Percentiles rank a stretch among this genome's conserved stretches.
Evolutionary conservation across 2,329 filamentous ascomycete species (phyloP).

Genomic region (Botrytis medusae): DNA sequence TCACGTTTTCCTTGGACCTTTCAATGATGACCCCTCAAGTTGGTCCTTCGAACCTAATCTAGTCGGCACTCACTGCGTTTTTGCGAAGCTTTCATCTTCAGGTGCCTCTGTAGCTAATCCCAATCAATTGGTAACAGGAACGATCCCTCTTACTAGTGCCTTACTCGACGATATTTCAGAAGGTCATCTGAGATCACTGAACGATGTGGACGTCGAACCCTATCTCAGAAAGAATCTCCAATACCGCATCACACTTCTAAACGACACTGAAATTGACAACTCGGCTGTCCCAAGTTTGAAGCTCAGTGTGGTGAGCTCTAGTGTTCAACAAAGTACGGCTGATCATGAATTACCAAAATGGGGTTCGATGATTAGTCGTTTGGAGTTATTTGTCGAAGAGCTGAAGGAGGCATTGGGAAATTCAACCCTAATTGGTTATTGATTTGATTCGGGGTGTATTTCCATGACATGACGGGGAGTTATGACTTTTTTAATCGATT

Average conservation of each 20-base stretch:
- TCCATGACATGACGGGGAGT: neutral
- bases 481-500: neutral
- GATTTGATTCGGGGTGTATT: too few relatives aligned
- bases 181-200: slow-evolving; percentile 39
- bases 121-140: slow-evolving; percentile 42
- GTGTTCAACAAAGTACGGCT: neutral
- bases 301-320: slow-evolving; percentile 32
- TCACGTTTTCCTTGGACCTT: slow-evolving; percentile 64
- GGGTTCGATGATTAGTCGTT: slow-evolving; percentile 3
- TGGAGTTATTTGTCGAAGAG: slow-evolving; percentile 4
- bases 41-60: slow-evolving; percentile 38
- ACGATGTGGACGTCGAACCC: slow-evolving; percentile 30
- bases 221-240: slow-evolving; percentile 35
- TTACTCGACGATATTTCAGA: slow-evolving; percentile 40
- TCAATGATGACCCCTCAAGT: slow-evolving; percentile 27
- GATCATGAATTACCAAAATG: slow-evolving; percentile 18
- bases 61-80: slow-evolving; percentile 40
- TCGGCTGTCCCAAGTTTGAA: slow-evolving; percentile 32
- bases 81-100: slow-evolving; percentile 36
- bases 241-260: slow-evolving; percentile 32
- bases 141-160: slow-evolving; percentile 47
- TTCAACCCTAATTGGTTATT: neutral
- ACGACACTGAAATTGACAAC: slow-evolving; percentile 29
- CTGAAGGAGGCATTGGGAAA: neutral
- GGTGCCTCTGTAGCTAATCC: slow-evolving; percentile 25